Evolutionary conservation across 441 rosid species (phyloP), one percentile per base, ranked within the genome.

Genomic region (Croton setiger): DNA sequence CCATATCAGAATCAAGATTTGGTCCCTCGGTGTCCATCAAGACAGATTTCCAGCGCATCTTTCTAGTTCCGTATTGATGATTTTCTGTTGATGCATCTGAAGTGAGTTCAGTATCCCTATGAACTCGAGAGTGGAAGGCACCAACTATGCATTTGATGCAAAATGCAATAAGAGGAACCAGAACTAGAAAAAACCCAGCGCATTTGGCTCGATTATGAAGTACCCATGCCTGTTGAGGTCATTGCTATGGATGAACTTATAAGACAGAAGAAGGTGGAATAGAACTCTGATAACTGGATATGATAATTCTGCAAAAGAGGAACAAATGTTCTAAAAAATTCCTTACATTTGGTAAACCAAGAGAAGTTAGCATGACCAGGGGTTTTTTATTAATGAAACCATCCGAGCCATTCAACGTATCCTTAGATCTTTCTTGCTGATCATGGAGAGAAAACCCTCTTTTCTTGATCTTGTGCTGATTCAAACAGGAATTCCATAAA

Each of bases 81-180:
- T 39, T 39, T 18, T 17, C 54, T 23, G 7, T 55, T 56, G 80
- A 66, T 58, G 60, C 59, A 55, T 54, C 66, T 2, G 7, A 31
- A 33, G 56, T 72, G 49, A 5, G 31, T 48, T 27, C 72, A 21
- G 18, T 36, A 49, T 67, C 59, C 66, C 71, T 71, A 27, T 48
- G 12, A 55, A 55, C 41, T 73, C 74, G 69, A 58, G 72, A 37
- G 73, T 45, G 52, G 27, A 82, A 66, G 37, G 69, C 71, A 52
- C 77, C 70, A 54, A 64, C 66, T 66, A 83, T 33, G 84, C 82
- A 83, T 66, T 70, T 72, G 72, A 83, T 74, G 84, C 82, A 80
- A 72, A 83, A 74, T 27, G 71, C 76, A 45, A 80, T 41, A 67
- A 76, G 71, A 60, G 84, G 74, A 73, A 78, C 82, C 79, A 80